phyloP scores from a whole-genome alignment of 352 stramenopile species.

The Pythium aphanidermatum region DNA sequence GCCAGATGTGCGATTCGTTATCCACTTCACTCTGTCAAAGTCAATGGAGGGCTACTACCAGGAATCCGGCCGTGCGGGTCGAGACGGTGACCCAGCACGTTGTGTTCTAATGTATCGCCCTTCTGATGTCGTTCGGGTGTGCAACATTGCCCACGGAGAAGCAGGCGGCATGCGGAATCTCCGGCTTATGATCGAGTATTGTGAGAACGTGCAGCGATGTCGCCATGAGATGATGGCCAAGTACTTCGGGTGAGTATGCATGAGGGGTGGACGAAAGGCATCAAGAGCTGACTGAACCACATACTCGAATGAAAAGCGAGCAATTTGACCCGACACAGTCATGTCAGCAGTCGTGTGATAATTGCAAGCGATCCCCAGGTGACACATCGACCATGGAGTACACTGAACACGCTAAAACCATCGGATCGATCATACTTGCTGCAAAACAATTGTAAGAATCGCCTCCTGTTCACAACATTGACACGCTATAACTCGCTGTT shows the following conservation, averaged over 20 bases:
- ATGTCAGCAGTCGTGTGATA: slow-evolving; percentile 39
- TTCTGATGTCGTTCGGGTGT: slow-evolving; percentile 71
- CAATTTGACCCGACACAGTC: slow-evolving; percentile 29
- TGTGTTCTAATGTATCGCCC: slow-evolving; percentile 86
- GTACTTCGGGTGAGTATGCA: slow-evolving; percentile 53
- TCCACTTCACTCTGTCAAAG: slow-evolving; percentile 86
- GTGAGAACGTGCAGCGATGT: slow-evolving; percentile 16
- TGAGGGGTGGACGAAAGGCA: no score
- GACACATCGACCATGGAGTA: slow-evolving; percentile 28
- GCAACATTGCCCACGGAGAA: slow-evolving; percentile 56
- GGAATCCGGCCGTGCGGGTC: slow-evolving; percentile 93
- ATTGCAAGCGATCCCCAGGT: slow-evolving; percentile 29
- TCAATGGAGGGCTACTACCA: slow-evolving; percentile 97
- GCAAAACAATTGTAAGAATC: slow-evolving; percentile 39
- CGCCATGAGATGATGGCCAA: slow-evolving; percentile 25
- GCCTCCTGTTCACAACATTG: neutral
- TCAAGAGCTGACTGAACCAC: no score
- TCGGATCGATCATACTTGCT: slow-evolving; percentile 36
- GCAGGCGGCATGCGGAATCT: slow-evolving; percentile 60
- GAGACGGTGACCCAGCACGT: slow-evolving; percentile 87
- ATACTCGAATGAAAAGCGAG: slow-evolving; percentile 23
- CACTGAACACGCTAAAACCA: slow-evolving; percentile 42
- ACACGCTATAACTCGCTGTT: neutral
- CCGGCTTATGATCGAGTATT: slow-evolving; percentile 57
- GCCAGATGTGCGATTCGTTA: slow-evolving; percentile 88